Conservation (phyloP, 768 basidiomycete genomes). For the Lactarius hatsudake region DNA sequence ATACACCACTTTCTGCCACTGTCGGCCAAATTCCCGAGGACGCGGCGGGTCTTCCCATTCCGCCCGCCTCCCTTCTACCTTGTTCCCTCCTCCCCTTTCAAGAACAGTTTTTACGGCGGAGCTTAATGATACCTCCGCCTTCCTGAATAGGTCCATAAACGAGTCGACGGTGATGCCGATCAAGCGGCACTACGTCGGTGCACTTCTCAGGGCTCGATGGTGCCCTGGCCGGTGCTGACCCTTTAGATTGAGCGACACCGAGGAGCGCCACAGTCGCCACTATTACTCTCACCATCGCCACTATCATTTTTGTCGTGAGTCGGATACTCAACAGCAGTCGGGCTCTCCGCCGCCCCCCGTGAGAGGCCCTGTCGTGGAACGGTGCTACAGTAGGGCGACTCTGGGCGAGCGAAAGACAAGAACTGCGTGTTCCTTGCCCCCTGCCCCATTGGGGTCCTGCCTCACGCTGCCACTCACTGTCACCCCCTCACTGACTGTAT, state of each 20-base stretch:
- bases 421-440: background rate
- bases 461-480: background rate
- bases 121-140: background rate
- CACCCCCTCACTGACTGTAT: background rate
- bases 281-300: background rate
- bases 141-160: constrained; percentile 40
- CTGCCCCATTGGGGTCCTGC: background rate
- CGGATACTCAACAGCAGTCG: background rate
- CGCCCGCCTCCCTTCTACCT: background rate
- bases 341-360: background rate
- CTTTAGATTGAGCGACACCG: background rate
- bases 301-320: background rate
- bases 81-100: background rate
- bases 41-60: constrained; percentile 41
- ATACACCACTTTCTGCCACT: constrained; percentile 55
- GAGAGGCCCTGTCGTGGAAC: background rate
- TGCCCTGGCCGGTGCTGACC: constrained; percentile 37
- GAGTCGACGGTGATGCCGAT: constrained; percentile 56
- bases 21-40: constrained; percentile 51
- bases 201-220: constrained; percentile 45
- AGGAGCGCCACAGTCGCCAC: background rate
- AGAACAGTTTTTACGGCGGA: background rate
- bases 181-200: constrained; percentile 47
- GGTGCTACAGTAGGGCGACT: background rate
- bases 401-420: background rate